Percentiles rank a stretch among this genome's conserved stretches.
Evolutionary conservation across 2,329 filamentous ascomycete genomes (phyloP).

Genomic region (Fusarium sp.): DNA sequence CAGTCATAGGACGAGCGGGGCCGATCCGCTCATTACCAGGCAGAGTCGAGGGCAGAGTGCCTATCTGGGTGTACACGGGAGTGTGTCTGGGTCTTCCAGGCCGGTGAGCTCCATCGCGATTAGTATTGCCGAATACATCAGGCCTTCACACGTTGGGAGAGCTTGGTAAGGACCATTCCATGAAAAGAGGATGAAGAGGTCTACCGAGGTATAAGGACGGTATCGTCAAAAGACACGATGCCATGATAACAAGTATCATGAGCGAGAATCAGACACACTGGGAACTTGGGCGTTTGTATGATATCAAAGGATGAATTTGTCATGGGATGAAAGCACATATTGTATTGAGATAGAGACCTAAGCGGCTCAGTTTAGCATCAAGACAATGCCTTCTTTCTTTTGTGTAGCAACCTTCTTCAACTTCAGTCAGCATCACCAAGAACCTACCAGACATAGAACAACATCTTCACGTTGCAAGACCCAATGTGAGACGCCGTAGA

Average conservation of each 20-base stretch:
- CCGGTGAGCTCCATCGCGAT: slow-evolving; percentile 26
- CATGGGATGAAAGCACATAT: not conserved
- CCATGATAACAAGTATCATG: not conserved
- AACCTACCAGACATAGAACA: not conserved
- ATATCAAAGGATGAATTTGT: not conserved
- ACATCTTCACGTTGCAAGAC: not conserved
- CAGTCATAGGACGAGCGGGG: slow-evolving; percentile 16
- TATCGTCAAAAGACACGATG: not conserved
- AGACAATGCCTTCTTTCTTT: slow-evolving; percentile 7
- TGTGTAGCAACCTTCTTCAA: not conserved
- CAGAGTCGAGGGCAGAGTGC: slow-evolving; percentile 20
- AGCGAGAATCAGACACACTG: not conserved
- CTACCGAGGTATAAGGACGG: not conserved
- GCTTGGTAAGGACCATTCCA: slow-evolving; percentile 5
- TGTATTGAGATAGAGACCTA: not conserved
- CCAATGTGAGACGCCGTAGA: not conserved
- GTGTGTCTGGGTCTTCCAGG: slow-evolving; percentile 16
- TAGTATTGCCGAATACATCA: slow-evolving; percentile 36
- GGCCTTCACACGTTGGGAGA: slow-evolving; percentile 20
- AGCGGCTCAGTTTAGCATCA: not conserved
- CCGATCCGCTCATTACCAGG: slow-evolving; percentile 15
- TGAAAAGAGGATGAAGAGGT: not conserved
- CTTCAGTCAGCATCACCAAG: not conserved
- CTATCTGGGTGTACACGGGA: slow-evolving; percentile 25
- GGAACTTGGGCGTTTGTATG: slow-evolving; percentile 15